Conservation (phyloP, 495 filamentous ascomycete species). For the Pyrenopolyporus hunteri region DNA sequence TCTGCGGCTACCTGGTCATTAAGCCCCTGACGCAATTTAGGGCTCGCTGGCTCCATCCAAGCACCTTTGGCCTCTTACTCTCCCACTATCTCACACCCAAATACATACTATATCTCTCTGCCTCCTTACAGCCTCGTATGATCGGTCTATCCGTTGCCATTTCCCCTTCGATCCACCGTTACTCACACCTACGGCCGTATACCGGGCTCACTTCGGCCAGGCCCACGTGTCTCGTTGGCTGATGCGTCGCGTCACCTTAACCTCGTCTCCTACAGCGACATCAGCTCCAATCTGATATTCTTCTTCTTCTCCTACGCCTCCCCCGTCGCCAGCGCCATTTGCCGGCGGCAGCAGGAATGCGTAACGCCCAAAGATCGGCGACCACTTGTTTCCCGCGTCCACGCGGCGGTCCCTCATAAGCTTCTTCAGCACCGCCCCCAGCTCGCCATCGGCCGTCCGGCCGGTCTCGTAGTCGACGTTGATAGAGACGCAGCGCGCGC, state of each 20-base stretch:
- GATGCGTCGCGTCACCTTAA: conserved; percentile 63
- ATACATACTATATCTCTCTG: neutral
- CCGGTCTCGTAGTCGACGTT: conserved; percentile 87
- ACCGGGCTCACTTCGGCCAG: conserved; percentile 41
- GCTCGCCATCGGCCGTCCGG: conserved; percentile 64
- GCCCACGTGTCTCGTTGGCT: conserved; percentile 63
- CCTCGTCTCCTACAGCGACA: conserved; percentile 73
- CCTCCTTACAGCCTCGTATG: neutral
- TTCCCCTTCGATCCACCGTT: neutral
- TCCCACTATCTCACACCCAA: neutral
- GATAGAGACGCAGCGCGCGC: conserved; percentile 75
- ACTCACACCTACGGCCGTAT: neutral
- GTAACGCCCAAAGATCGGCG: conserved; percentile 86
- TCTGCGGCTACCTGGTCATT: neutral
- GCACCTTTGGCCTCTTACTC: neutral
- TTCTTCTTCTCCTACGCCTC: neutral
- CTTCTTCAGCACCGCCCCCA: conserved; percentile 74
- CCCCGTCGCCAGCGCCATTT: neutral
- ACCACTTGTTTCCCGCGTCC: conserved; percentile 73
- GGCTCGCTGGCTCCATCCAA: conserved; percentile 19
- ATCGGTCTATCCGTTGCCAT: neutral
- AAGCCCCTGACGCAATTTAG: conserved; percentile 4
- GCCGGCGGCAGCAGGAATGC: conserved; percentile 59
- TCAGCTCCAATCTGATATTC: conserved; percentile 29
- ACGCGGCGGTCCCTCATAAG: conserved; percentile 79